These are phyloP conservation scores for Hemileia vastatrix DNA, from an alignment of 1,284 basidiomycete species.

Conservation along the genomic window DNA sequence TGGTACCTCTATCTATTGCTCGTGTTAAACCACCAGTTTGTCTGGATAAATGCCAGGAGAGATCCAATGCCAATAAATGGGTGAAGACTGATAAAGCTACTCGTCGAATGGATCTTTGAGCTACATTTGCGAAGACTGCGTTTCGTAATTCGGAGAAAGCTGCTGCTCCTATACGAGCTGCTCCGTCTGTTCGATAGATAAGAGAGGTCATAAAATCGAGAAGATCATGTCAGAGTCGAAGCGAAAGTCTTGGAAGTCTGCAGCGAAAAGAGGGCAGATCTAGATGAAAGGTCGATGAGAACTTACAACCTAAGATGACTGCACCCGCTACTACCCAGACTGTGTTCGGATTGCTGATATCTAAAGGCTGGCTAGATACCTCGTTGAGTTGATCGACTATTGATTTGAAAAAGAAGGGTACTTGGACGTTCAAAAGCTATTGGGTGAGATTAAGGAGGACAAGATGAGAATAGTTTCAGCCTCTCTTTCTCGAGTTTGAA, in stretches of 20 bases:
- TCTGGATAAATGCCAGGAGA: conserved; percentile 82
- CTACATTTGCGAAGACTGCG: conserved; percentile 91
- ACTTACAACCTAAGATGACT: conserved; percentile 78
- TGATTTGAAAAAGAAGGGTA: conserved; percentile 86
- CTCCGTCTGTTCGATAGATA: conserved; percentile 58
- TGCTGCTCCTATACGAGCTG: conserved; percentile 77
- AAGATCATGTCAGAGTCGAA: conserved; percentile 4
- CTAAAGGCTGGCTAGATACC: conserved; percentile 47
- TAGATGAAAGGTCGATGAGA: neutral
- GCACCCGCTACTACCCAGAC: conserved; percentile 86
- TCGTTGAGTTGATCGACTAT: conserved; percentile 79
- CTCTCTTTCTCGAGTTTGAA: too few relatives aligned
- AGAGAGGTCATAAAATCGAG: neutral
- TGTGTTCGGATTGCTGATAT: conserved; percentile 64
- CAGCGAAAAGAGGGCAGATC: neutral
- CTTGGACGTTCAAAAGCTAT: conserved; percentile 87
- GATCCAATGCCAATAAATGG: conserved; percentile 78
- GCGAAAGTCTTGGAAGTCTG: neutral
- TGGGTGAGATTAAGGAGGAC: neutral
- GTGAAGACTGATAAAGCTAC: conserved; percentile 89
- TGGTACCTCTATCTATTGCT: conserved; percentile 93
- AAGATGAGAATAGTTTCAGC: too few relatives aligned
- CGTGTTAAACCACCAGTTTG: conserved; percentile 93
- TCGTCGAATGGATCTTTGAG: conserved; percentile 83
- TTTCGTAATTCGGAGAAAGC: conserved; percentile 87